Evolutionary conservation across 2,329 filamentous ascomycete genomes (phyloP), one percentile per base, ranked within the genome.

Genomic region (Orbilia javanica): DNA sequence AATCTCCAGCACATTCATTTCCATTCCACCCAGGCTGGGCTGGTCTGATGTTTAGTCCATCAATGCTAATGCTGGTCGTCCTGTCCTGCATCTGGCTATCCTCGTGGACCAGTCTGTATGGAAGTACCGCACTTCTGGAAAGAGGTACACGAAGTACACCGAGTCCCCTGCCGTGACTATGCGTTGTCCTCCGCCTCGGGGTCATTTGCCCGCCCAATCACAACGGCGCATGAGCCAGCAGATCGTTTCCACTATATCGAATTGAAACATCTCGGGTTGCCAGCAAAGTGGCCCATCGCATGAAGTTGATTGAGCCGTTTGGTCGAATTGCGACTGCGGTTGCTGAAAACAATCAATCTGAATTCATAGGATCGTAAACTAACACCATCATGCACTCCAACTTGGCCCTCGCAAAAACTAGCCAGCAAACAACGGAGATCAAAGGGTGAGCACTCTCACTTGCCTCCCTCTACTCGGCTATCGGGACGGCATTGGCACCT

Each of bases 51-150:
- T 70, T 52, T 76, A 36, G 42, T 34, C 34, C 25, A 44, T n/a
- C n/a, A n/a, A n/a, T 48, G 36, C 34, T 69, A 22, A 63, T 64
- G 31, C 55, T 48, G 22, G 11, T 36, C 2, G 6, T 36, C 36
- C 44, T 75, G 72, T 65, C 65, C 68, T 70, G 65, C 72, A 76
- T 42, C 53, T 44, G 44, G 29, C 15, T 44, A 69, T 44, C 67
- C 74, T 78, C 74, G 74, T 78, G 74, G 74, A 68, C 74, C 31
- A 55, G 52, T 42, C 53, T 78, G 67, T 78, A 65, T 78, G 74
- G 74, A 72, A 67, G 74, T 78, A 72, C 67, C 74, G 31, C 31
- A 55, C 11, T 53, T 68, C 52, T 57, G 74, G 74, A 48, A 66
- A 39, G 13, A 52, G 31, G 60, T 73, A 73, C 69, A 46, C 13